phyloP scores from a whole-genome alignment of 179 eudicot species.

The Silene vulgaris region DNA sequence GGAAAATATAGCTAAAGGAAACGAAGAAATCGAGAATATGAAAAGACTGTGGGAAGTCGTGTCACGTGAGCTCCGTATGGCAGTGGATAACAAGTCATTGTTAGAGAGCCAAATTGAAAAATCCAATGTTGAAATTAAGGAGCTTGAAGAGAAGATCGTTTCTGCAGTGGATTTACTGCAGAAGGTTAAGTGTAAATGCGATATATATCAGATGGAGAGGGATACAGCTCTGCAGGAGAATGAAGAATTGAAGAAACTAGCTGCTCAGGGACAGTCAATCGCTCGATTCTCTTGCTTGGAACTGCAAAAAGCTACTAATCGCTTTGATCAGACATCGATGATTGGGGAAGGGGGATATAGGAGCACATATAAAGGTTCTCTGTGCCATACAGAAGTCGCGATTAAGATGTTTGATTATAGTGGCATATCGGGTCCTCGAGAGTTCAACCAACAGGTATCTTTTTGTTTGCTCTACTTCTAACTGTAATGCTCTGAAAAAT shows the following conservation, averaged over 20 bases:
- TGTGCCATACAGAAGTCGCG: slow-evolving; percentile 67
- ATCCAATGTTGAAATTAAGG: slow-evolving; percentile 40
- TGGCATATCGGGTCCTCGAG: slow-evolving; percentile 56
- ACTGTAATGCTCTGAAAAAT: too few species aligned
- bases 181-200: slow-evolving; percentile 55
- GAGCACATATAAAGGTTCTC: slow-evolving; percentile 50
- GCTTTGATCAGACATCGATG: slow-evolving; percentile 49
- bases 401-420: slow-evolving; percentile 52
- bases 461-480: neutral
- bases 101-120: slow-evolving; percentile 32
- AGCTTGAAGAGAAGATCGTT: slow-evolving; percentile 45
- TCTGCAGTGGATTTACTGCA: slow-evolving; percentile 55
- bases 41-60: slow-evolving; percentile 17
- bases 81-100: slow-evolving; percentile 32
- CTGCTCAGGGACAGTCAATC: slow-evolving; percentile 17
- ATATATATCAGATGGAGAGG: slow-evolving; percentile 37
- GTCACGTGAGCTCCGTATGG: slow-evolving; percentile 35
- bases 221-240: slow-evolving; percentile 27
- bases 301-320: slow-evolving; percentile 53
- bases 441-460: slow-evolving; percentile 75
- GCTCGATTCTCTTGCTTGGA: slow-evolving; percentile 45
- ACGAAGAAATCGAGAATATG: slow-evolving; percentile 3
- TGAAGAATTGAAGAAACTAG: slow-evolving; percentile 42
- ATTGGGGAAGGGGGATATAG: slow-evolving; percentile 79
- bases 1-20: slow-evolving; percentile 6